Percentiles rank a stretch among this genome's conserved stretches.
These are phyloP conservation scores for Malus hybrid DNA, from an alignment of 331 rosid genomes.

Conservation along the genomic window DNA sequence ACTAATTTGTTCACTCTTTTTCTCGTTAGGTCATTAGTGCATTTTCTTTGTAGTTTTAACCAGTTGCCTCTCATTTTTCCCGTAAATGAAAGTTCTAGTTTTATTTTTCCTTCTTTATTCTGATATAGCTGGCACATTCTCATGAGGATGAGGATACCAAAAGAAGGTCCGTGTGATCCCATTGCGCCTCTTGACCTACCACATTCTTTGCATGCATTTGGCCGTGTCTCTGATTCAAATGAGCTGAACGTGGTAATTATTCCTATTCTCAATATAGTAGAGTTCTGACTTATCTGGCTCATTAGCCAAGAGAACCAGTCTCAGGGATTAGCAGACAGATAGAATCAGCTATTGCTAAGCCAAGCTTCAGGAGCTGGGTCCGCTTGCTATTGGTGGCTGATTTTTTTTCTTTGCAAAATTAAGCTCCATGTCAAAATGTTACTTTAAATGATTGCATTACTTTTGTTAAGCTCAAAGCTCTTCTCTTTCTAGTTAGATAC, in stretches of 20 bases:
- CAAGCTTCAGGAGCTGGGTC: background rate
- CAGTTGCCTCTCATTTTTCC: background rate
- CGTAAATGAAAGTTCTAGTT: background rate
- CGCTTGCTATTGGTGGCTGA: background rate
- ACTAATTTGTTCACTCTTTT: background rate
- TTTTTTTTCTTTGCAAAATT: background rate
- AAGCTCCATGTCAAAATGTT: background rate
- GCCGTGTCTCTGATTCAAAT: constrained; percentile 62
- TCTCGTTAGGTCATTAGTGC: background rate
- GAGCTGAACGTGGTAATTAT: constrained; percentile 50
- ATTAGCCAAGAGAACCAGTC: background rate
- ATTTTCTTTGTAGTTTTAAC: background rate
- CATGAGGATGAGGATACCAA: constrained; percentile 84
- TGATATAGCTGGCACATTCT: constrained; percentile 82
- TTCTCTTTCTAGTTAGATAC: constrained; percentile 6
- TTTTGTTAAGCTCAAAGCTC: constrained; percentile 8
- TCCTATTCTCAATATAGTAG: constrained; percentile 1
- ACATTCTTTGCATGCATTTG: constrained; percentile 86
- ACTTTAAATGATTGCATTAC: constrained; percentile 8
- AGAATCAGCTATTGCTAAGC: background rate
- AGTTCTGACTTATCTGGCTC: background rate
- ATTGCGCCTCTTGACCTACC: constrained; percentile 95
- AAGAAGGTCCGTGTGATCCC: constrained; percentile 65
- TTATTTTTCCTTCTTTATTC: constrained; percentile 1
- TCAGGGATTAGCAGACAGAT: background rate